Conservation (phyloP, 106 monocot genomes). For the Apostasia shenzhenica region DNA sequence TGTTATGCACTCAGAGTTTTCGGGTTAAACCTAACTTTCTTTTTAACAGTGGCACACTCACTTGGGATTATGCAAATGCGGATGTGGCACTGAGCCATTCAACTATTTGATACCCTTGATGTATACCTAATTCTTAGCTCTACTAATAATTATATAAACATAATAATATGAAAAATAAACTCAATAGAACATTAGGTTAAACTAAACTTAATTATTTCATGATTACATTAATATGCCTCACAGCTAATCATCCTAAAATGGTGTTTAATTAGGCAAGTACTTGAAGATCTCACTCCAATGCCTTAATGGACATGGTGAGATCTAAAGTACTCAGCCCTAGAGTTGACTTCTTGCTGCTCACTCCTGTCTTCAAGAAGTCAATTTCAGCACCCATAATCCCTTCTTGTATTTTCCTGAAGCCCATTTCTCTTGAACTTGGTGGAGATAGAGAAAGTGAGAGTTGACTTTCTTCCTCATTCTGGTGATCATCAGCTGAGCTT, state of each 20-base stretch:
- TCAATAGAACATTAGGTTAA: too few species aligned
- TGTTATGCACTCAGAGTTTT: too few species aligned
- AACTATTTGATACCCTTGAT: too few species aligned
- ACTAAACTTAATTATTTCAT: too few species aligned
- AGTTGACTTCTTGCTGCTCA: conserved; percentile 27
- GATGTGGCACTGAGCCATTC: too few species aligned
- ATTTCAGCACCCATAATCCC: neutral
- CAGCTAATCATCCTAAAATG: neutral
- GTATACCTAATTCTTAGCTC: too few species aligned
- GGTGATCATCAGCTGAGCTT: neutral
- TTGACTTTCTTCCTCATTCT: conserved; percentile 21
- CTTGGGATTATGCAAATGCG: too few species aligned
- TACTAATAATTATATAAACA: too few species aligned
- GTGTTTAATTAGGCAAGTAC: conserved; percentile 41
- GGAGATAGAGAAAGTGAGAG: conserved; percentile 59
- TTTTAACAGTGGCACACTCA: too few species aligned
- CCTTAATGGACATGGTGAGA: conserved; percentile 94
- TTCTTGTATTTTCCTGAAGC: neutral
- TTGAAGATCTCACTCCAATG: conserved; percentile 99
- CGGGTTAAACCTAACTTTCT: too few species aligned
- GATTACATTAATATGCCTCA: too few species aligned
- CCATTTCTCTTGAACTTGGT: neutral
- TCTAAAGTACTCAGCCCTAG: conserved; percentile 86
- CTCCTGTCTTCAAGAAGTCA: conserved; percentile 12
- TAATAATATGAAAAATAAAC: too few species aligned